Base-by-base conservation (phyloP, 805 yeast species). In the Maudiozyma turicensis region DNA sequence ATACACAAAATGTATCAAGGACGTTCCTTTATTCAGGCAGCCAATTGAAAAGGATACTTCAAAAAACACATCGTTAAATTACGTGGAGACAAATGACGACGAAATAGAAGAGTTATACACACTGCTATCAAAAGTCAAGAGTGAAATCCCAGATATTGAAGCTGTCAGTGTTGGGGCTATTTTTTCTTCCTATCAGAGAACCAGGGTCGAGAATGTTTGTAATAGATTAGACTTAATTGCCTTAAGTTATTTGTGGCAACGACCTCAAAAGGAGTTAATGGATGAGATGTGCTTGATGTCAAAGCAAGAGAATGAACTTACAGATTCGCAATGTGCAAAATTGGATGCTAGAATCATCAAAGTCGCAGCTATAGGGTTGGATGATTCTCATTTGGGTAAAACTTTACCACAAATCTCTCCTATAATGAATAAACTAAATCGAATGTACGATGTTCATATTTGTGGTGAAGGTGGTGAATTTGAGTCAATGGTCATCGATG, bases 381-480 rank as follows among this genome's bases (percentile, higher is more conserved):
- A 76, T 49, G 73, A 75, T 13, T 61, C 60, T 1, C 86, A 89
- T 66, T 69, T 93, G 52, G 95, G 95, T 1, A 75, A 77, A 62
- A 69, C 82, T 2, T 69, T 93, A 41, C 76, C 72, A 5, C 76
- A 85, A 52, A 70, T 84, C 54, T 76, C 75, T 48, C 84, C 87
- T 1, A 74, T 70, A 0, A 65, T 93, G 61, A 54, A 71, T 10
- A 70, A 70, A 39, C 68, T 90, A 52, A 84, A 89, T 62, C 51
- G 62, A 8, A 68, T 71, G 64, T 90, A 78, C 66, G 95, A 90
- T 2, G 86, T 90, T 11, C 96, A 91, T 64, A 81, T 93, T 0
- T 93, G 99, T 69, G 99, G 99, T 11, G 99, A 93, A 71, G 99
- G 99, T 34, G 99, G 99, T 1, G 99, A 93, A 65, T 93, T 88